Evolutionary conservation across 306 rosid species (phyloP).

Genomic region (Quillaja saponaria): DNA sequence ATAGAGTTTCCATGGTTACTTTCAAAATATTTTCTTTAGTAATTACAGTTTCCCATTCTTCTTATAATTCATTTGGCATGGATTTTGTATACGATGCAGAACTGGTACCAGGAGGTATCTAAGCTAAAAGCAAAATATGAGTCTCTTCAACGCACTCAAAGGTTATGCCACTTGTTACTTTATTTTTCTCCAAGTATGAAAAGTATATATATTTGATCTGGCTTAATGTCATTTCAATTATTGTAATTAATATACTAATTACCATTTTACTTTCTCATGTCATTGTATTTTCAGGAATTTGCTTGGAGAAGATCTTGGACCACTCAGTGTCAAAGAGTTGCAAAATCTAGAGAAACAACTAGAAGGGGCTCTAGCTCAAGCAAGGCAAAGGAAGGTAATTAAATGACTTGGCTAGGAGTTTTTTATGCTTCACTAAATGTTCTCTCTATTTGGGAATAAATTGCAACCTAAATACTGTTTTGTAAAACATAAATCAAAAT

Average conservation of each 20-base stretch:
- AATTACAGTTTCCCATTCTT: background rate
- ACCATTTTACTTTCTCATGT: constrained; percentile 7
- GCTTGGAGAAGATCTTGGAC: constrained; percentile 98
- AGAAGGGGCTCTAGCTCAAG: constrained; percentile 76
- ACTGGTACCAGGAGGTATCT: constrained; percentile 78
- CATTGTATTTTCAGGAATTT: constrained; percentile 57
- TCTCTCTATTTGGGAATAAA: too few relatives aligned
- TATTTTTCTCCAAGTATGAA: background rate
- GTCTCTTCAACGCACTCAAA: constrained; percentile 80
- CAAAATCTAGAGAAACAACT: constrained; percentile 92
- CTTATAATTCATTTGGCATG: background rate
- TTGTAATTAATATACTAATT: background rate
- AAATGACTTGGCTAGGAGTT: background rate
- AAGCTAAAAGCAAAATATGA: constrained; percentile 72
- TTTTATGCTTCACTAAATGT: background rate
- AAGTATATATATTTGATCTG: background rate
- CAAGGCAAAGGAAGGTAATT: constrained; percentile 82
- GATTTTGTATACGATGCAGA: constrained; percentile 36
- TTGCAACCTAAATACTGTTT: background rate
- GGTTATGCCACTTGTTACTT: constrained; percentile 36
- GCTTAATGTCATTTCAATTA: background rate
- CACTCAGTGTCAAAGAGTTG: constrained; percentile 77
- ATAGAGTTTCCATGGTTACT: too few relatives aligned
- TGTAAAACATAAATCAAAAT: background rate
- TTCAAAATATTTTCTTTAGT: too few relatives aligned